These are phyloP conservation scores for Talaromyces marneffei DNA, from an alignment of 2,329 filamentous ascomycete species.

Conservation along the genomic window DNA sequence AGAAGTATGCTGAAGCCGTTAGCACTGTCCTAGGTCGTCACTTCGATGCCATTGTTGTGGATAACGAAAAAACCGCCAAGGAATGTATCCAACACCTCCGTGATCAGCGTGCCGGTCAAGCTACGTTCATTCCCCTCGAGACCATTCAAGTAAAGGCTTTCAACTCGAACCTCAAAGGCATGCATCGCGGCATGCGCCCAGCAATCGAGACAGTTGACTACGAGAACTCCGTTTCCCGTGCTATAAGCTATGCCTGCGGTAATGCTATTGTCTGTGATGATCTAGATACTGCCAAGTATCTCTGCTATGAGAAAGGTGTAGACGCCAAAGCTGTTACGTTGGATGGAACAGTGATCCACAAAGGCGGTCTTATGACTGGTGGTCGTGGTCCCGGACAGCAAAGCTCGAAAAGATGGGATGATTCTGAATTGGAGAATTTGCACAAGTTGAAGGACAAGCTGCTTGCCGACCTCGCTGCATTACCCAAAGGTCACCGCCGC, in stretches of 20 bases:
- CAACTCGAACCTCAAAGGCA: constrained; percentile 84
- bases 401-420: constrained; percentile 77
- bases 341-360: constrained; percentile 95
- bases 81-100: constrained; percentile 94
- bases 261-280: constrained; percentile 92
- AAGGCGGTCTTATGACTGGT: constrained; percentile 93
- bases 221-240: constrained; percentile 78
- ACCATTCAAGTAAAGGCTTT: constrained; percentile 93
- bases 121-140: constrained; percentile 93
- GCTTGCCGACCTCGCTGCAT: constrained; percentile 67
- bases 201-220: constrained; percentile 97
- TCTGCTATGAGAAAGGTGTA: constrained; percentile 78
- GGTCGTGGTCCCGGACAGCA: constrained; percentile 74
- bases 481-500: constrained; percentile 72
- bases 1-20: constrained; percentile 91
- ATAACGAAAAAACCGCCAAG: constrained; percentile 87
- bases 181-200: constrained; percentile 73
- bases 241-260: constrained; percentile 90
- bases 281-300: constrained; percentile 75
- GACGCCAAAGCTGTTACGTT: constrained; percentile 91
- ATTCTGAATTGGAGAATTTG: constrained; percentile 82
- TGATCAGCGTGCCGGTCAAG: constrained; percentile 77
- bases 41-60: constrained; percentile 90
- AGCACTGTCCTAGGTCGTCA: constrained; percentile 86
- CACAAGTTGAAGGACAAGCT: constrained; percentile 69